Conservation (phyloP, 2,329 filamentous ascomycete species). For the Aureobasidium pullulans region DNA sequence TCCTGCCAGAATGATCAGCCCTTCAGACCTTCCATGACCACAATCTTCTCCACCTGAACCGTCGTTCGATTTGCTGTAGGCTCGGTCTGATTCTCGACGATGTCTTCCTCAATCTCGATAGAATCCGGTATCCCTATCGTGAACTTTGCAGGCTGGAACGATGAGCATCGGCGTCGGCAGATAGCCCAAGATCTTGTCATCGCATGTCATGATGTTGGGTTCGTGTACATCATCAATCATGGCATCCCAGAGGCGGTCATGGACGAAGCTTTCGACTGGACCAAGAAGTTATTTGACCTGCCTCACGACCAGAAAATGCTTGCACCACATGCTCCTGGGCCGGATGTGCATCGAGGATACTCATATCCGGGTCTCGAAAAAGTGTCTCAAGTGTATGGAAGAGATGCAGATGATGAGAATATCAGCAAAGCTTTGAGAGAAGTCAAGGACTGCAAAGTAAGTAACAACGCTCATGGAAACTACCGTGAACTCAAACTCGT, state of each 20-base stretch:
- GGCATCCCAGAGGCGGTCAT: conserved; percentile 27
- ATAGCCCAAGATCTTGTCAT: conserved; percentile 30
- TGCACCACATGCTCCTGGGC: conserved; percentile 33
- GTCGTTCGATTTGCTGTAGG: too few species aligned
- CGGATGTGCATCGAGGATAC: conserved; percentile 34
- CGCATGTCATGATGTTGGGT: conserved; percentile 33
- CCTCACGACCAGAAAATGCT: conserved; percentile 29
- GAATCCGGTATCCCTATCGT: conserved; percentile 17
- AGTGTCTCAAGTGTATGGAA: conserved; percentile 21
- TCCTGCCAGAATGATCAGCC: too few species aligned
- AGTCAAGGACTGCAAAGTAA: conserved; percentile 19
- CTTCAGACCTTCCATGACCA: too few species aligned
- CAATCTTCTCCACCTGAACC: too few species aligned
- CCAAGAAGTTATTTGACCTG: conserved; percentile 32
- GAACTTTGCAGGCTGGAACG: conserved; percentile 19
- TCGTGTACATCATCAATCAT: conserved; percentile 36
- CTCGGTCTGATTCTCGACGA: too few species aligned
- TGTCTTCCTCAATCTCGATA: not conserved
- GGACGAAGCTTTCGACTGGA: conserved; percentile 22
- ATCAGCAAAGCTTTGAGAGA: conserved; percentile 14
- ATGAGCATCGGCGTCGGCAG: not conserved
- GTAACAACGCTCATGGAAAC: not conserved
- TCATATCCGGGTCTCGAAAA: conserved; percentile 32
- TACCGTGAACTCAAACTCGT: not conserved
- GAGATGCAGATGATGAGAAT: conserved; percentile 12